A percentile compares a stretch with the other conserved stretches of the same genome.
phyloP scores from a whole-genome alignment of 768 basidiomycete genomes.

The Stropharia rugosoannulata region DNA sequence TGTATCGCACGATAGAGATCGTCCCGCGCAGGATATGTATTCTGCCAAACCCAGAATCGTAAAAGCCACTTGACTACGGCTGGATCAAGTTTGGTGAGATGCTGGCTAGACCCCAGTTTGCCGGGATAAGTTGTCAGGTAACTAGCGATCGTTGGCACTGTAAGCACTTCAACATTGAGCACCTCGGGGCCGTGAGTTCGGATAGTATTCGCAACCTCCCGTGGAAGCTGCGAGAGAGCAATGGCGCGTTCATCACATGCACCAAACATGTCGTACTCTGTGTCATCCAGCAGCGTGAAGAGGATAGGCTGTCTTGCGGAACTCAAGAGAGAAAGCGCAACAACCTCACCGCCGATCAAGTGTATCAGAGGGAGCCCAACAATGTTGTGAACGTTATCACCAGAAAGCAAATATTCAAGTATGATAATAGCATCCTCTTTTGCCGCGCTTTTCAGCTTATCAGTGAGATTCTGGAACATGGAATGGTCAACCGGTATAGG shows the following conservation, averaged over 20 bases:
- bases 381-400: conserved; percentile 28
- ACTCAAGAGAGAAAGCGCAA: conserved; percentile 15
- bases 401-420: conserved; percentile 35
- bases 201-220: conserved; percentile 20
- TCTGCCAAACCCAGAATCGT: conserved; percentile 44
- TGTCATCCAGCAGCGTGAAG: conserved; percentile 27
- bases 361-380: conserved; percentile 37
- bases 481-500: neutral
- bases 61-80: conserved; percentile 31
- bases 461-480: conserved; percentile 14
- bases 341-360: conserved; percentile 17
- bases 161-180: conserved; percentile 32
- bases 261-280: conserved; percentile 25
- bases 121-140: conserved; percentile 28
- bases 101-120: conserved; percentile 22
- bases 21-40: conserved; percentile 17
- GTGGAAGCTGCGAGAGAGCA: conserved; percentile 25
- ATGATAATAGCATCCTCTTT: conserved; percentile 12
- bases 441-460: conserved; percentile 7
- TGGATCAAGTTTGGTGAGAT: conserved; percentile 13
- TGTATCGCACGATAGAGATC: conserved; percentile 22
- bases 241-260: conserved; percentile 31
- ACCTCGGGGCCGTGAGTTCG: conserved; percentile 16
- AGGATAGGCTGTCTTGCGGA: neutral
- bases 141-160: conserved; percentile 20